Evolutionary conservation across 371 early-diverging fungal species (phyloP), one percentile per base, ranked within the genome.

Genomic region (Cokeromyces recurvatus): DNA sequence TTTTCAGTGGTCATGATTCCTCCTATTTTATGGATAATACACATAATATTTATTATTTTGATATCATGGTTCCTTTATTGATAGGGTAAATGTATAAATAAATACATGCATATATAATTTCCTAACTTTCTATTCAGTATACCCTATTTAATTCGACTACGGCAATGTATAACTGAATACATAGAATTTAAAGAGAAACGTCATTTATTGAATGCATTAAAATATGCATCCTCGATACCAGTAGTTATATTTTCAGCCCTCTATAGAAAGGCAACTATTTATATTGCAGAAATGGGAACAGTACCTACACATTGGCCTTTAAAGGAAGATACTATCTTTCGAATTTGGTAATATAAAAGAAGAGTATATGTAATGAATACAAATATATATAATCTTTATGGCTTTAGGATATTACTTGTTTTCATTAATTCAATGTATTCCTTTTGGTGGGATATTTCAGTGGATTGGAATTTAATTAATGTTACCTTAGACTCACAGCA

Each of bases 361-460:
- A 3, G 17, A n/a, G n/a, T n/a, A n/a, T n/a, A n/a, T n/a, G n/a
- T n/a, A n/a, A n/a, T n/a, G n/a, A n/a, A n/a, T n/a, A n/a, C n/a
- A n/a, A n/a, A n/a, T n/a, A n/a, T n/a, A n/a, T n/a, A n/a, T n/a
- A 27, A 11, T 27, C 29, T 27, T 27, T 27, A 15, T 15, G 15
- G 32, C 46, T 39, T 10, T 64, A 90, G 92, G 92, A 66, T 91
- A 24, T 45, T 85, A 27, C 81, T 84, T 31, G 87, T 89, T 0
- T 67, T 87, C 27, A 58, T 94, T 48, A 94, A 95, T 64, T 90
- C 95, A 23, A 69, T 90, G 44, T 95, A 87, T 66, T 92, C 92
- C 2, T 86, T 93, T 44, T 94, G 92, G 73, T 95, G 96, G 97
- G 96, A 95, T 65, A 76, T 95, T 19, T 78, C 81, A 19, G 81